phyloP scores from a whole-genome alignment of 225 moss, liverwort and hornwort species.

The Takakia lepidozioides region DNA sequence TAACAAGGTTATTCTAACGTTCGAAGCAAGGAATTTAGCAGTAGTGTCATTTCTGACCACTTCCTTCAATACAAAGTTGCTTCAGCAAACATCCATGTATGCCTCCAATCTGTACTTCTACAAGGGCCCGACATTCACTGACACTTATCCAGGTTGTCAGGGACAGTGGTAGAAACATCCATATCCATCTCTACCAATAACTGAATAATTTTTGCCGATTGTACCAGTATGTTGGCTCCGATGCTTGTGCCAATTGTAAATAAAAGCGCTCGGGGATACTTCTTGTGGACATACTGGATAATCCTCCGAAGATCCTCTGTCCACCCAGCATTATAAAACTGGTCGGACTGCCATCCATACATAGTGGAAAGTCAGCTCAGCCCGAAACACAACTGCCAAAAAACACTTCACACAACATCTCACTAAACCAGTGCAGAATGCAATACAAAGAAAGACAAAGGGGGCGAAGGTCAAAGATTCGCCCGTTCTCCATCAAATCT shows the following conservation, averaged over 20 bases:
- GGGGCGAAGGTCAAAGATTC: too few species aligned
- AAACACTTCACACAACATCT: background rate
- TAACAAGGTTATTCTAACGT: too few species aligned
- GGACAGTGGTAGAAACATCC: too few species aligned
- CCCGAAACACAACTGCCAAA: background rate
- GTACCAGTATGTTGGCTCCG: constrained; percentile 89
- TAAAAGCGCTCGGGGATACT: constrained; percentile 68
- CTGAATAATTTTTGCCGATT: too few species aligned
- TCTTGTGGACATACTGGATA: constrained; percentile 52
- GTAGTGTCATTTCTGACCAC: too few species aligned
- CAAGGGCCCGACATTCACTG: too few species aligned
- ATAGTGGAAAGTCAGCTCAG: constrained; percentile 9
- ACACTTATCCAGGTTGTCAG: background rate
- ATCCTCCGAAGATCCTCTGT: constrained; percentile 83
- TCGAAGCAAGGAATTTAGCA: too few species aligned
- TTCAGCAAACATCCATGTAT: too few species aligned
- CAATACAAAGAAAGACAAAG: background rate
- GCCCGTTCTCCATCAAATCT: too few species aligned
- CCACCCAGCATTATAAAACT: constrained; percentile 94
- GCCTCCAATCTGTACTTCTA: too few species aligned
- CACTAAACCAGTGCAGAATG: background rate
- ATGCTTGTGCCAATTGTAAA: constrained; percentile 70
- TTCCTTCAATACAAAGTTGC: too few species aligned
- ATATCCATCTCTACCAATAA: too few species aligned
- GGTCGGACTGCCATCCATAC: constrained; percentile 65